phyloP scores from a whole-genome alignment of 768 basidiomycete genomes.

The Ephemerocybe angulata region DNA sequence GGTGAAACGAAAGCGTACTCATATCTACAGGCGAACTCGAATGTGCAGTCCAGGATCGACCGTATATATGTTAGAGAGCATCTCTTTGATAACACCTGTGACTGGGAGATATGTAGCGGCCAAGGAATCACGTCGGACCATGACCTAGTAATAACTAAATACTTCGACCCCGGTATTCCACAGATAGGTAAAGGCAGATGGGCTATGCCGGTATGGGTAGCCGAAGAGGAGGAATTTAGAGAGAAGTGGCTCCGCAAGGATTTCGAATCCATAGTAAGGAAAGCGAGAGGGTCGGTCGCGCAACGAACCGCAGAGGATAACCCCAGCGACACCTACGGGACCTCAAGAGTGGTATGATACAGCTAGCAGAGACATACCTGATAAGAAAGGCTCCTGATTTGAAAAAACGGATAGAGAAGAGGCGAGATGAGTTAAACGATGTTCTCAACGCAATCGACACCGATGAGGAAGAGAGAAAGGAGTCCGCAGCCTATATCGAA shows the following conservation, averaged over 20 bases:
- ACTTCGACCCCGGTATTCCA: slow-evolving; percentile 20
- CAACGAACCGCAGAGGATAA: not conserved
- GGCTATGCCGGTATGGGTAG: slow-evolving; percentile 19
- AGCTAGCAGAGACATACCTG: not conserved
- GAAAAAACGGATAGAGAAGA: not conserved
- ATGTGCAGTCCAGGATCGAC: slow-evolving; percentile 29
- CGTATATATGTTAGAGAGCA: slow-evolving; percentile 27
- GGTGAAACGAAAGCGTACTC: slow-evolving; percentile 22
- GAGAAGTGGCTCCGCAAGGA: not conserved
- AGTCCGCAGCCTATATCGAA: not conserved
- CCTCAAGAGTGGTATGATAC: slow-evolving; percentile 2
- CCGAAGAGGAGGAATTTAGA: slow-evolving; percentile 16
- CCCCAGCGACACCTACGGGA: not conserved
- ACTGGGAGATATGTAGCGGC: slow-evolving; percentile 23
- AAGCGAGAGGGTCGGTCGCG: not conserved
- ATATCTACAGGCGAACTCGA: slow-evolving; percentile 16
- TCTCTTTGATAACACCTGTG: slow-evolving; percentile 6
- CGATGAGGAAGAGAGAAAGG: not conserved
- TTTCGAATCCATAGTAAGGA: not conserved
- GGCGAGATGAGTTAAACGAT: not conserved
- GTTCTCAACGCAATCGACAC: not conserved
- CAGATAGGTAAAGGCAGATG: slow-evolving; percentile 31
- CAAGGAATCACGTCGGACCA: slow-evolving; percentile 30
- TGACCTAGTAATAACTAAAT: slow-evolving; percentile 20
- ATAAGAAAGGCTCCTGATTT: slow-evolving; percentile 3